These are phyloP conservation scores for Wickerhamomyces chaumierensis DNA, from an alignment of 805 yeast genomes.

Conservation along the genomic window DNA sequence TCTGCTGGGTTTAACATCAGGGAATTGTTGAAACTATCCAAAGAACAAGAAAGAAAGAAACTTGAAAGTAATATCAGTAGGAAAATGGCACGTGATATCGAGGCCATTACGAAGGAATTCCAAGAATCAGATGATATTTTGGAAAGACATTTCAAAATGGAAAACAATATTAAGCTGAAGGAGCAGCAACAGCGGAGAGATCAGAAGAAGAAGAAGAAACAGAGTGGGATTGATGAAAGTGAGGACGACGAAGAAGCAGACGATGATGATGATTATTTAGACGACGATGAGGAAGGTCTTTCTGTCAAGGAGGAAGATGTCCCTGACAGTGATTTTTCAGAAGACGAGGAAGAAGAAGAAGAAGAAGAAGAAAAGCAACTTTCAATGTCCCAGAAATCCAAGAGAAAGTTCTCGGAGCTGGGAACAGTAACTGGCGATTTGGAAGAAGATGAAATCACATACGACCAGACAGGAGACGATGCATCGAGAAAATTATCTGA, in stretches of 20 bases:
- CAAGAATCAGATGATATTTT: slow-evolving; percentile 14
- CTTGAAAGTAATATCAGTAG: background rate
- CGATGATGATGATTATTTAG: slow-evolving; percentile 1
- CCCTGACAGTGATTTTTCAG: slow-evolving; percentile 13
- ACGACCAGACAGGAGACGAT: background rate
- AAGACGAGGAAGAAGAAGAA: slow-evolving; percentile 12
- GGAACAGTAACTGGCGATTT: background rate
- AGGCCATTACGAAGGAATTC: background rate
- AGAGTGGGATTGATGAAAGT: slow-evolving; percentile 4
- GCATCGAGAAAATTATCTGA: background rate
- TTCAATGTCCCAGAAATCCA: slow-evolving; percentile 5
- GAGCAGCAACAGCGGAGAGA: slow-evolving; percentile 18
- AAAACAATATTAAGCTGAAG: slow-evolving; percentile 21
- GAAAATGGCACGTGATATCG: background rate
- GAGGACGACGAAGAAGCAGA: slow-evolving; percentile 4
- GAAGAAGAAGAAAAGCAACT: slow-evolving; percentile 8
- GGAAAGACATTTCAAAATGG: slow-evolving; percentile 13
- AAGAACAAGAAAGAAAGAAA: background rate
- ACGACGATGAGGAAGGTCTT: slow-evolving; percentile 3
- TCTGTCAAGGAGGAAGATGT: slow-evolving; percentile 8
- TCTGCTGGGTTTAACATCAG: background rate
- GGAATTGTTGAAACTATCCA: background rate
- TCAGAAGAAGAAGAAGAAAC: slow-evolving; percentile 9
- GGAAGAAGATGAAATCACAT: background rate
- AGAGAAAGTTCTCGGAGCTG: background rate